phyloP scores from a whole-genome alignment of 805 yeast species.

The Ogataea angusta region DNA sequence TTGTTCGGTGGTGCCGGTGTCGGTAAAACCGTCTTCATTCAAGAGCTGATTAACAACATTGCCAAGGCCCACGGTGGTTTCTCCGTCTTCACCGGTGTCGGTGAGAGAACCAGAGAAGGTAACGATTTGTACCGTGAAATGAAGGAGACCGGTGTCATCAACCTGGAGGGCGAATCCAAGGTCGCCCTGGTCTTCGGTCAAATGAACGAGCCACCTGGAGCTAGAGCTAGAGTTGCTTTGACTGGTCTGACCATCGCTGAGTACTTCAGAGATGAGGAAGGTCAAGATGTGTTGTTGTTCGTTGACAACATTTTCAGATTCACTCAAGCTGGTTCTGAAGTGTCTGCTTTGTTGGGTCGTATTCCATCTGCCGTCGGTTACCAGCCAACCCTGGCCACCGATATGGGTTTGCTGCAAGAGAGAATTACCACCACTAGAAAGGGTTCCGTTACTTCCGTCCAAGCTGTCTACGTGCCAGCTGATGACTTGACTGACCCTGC shows the following conservation, averaged over 20 bases:
- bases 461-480: slow-evolving; percentile 99
- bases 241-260: slow-evolving; percentile 99
- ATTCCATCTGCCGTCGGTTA: slow-evolving; percentile 99
- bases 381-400: slow-evolving; percentile 99
- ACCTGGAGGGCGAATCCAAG: slow-evolving; percentile 99
- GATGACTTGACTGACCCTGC: slow-evolving; percentile 99
- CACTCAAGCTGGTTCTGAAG: slow-evolving; percentile 99
- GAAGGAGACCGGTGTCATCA: slow-evolving; percentile 99
- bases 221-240: slow-evolving; percentile 99
- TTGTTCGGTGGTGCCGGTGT: slow-evolving; percentile 99
- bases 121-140: slow-evolving; percentile 99
- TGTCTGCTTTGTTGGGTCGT: slow-evolving; percentile 99
- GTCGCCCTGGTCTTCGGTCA: slow-evolving; percentile 99
- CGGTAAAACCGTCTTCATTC: slow-evolving; percentile 99
- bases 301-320: slow-evolving; percentile 99
- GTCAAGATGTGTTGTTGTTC: slow-evolving; percentile 99
- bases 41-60: slow-evolving; percentile 98
- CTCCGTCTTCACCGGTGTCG: slow-evolving; percentile 99
- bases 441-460: slow-evolving; percentile 99
- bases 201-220: slow-evolving; percentile 99
- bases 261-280: slow-evolving; percentile 99
- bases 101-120: slow-evolving; percentile 99
- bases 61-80: slow-evolving; percentile 99
- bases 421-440: slow-evolving; percentile 99
- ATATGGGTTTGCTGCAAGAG: slow-evolving; percentile 99